Evolutionary conservation across 352 stramenopile genomes (phyloP).

Genomic region (Pythium pectinolyticum): DNA sequence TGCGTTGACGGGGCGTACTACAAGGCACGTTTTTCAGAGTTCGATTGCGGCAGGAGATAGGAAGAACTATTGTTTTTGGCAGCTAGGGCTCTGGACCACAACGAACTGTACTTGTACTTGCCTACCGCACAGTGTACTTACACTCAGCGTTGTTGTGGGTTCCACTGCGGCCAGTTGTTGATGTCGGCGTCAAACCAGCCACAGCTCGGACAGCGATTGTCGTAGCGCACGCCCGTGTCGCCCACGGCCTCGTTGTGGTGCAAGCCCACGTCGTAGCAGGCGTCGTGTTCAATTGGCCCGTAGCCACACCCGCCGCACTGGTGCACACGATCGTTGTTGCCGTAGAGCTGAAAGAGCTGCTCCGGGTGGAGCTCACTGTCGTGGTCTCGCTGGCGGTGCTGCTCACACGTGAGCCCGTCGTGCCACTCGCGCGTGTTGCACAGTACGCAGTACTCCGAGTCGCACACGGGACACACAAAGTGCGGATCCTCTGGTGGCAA

Average conservation of each 20-base stretch:
- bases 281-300: constrained; percentile 8
- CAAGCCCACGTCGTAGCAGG: background rate
- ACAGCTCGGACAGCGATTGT: constrained; percentile 19
- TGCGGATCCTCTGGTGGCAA: constrained; percentile 8
- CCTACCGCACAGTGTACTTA: too few species aligned
- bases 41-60: too few species aligned
- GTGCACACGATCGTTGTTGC: constrained; percentile 7
- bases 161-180: constrained; percentile 14
- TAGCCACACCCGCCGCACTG: constrained; percentile 14
- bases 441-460: constrained; percentile 16
- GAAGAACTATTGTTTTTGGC: too few species aligned
- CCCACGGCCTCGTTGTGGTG: constrained; percentile 9
- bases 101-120: too few species aligned
- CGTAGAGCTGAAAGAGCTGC: constrained; percentile 18
- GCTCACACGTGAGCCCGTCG: constrained; percentile 18
- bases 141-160: too few species aligned
- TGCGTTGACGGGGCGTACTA: too few species aligned
- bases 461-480: constrained; percentile 25
- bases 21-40: too few species aligned
- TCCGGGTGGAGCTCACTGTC: constrained; percentile 25
- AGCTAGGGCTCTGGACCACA: too few species aligned
- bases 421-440: constrained; percentile 31
- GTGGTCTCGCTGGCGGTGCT: constrained; percentile 15
- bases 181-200: constrained; percentile 18
- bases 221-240: background rate